Conservation (phyloP, 2,329 filamentous ascomycete species). For the Calonectria pseudoreteaudii region DNA sequence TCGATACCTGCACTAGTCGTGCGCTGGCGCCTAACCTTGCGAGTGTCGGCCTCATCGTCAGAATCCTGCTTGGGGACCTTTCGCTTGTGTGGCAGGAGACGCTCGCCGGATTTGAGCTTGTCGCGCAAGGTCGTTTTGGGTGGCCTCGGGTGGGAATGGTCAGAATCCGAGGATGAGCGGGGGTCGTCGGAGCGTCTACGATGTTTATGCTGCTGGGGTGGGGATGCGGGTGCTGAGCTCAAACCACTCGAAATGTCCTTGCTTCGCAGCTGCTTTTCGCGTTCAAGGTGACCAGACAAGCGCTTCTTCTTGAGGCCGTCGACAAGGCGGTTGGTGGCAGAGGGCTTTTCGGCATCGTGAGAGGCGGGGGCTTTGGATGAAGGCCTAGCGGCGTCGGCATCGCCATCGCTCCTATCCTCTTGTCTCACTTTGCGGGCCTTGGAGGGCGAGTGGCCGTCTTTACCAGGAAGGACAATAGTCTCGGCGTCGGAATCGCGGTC, state of each 20-base stretch:
- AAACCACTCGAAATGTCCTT: constrained; percentile 68
- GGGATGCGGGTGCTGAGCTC: constrained; percentile 70
- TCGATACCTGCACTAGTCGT: constrained; percentile 59
- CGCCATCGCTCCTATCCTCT: constrained; percentile 71
- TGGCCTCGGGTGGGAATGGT: constrained; percentile 56
- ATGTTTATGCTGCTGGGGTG: constrained; percentile 52
- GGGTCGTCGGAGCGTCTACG: constrained; percentile 53
- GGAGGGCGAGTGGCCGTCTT: constrained; percentile 72
- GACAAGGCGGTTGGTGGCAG: constrained; percentile 48
- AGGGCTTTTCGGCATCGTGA: constrained; percentile 51
- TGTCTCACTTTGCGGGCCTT: constrained; percentile 74
- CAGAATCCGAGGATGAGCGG: constrained; percentile 67
- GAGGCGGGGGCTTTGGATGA: constrained; percentile 47
- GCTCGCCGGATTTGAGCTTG: constrained; percentile 61
- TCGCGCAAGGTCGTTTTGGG: constrained; percentile 61
- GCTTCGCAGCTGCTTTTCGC: constrained; percentile 52
- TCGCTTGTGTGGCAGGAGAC: constrained; percentile 62
- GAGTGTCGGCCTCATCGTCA: constrained; percentile 67
- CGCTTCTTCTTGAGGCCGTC: constrained; percentile 64
- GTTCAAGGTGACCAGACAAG: constrained; percentile 51
- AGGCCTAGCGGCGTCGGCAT: constrained; percentile 54
- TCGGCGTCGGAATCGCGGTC: constrained; percentile 79
- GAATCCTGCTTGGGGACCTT: constrained; percentile 67
- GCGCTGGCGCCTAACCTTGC: constrained; percentile 66
- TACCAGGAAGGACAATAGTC: constrained; percentile 76